Evolutionary conservation across 2,329 filamentous ascomycete genomes (phyloP).

Genomic region (Hyphodiscus sp.): DNA sequence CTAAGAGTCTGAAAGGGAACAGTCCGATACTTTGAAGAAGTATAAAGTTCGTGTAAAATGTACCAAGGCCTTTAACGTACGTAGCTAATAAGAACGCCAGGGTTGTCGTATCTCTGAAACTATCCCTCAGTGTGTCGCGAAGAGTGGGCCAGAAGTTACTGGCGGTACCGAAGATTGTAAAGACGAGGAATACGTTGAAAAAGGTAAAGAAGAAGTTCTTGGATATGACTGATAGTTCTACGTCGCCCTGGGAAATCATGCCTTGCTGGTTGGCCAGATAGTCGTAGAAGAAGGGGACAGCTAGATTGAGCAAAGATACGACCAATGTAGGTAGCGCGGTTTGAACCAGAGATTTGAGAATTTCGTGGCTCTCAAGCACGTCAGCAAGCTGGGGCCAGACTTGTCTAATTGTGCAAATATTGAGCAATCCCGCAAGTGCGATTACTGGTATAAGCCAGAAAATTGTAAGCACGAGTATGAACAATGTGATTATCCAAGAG

Average conservation of each 20-base stretch:
- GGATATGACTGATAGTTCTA: conserved; percentile 89
- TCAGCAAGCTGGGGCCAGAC: conserved; percentile 65
- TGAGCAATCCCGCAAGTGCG: conserved; percentile 71
- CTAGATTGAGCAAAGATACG: conserved; percentile 79
- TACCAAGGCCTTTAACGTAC: conserved; percentile 66
- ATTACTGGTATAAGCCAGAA: conserved; percentile 84
- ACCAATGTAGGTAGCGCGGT: conserved; percentile 82
- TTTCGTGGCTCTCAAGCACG: conserved; percentile 59
- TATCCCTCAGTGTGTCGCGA: conserved; percentile 65
- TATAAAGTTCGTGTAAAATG: conserved; percentile 91
- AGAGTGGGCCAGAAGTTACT: conserved; percentile 68
- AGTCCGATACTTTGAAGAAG: conserved; percentile 90
- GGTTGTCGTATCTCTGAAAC: conserved; percentile 70
- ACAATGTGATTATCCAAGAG: conserved; percentile 75
- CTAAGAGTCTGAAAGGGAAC: conserved; percentile 84
- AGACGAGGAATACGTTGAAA: conserved; percentile 97
- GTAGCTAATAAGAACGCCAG: conserved; percentile 70
- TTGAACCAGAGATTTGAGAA: conserved; percentile 71
- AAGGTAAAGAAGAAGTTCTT: conserved; percentile 99
- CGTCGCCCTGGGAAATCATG: conserved; percentile 89
- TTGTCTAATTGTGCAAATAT: conserved; percentile 70
- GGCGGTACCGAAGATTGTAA: conserved; percentile 79
- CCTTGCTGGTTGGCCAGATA: conserved; percentile 87
- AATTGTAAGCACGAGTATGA: conserved; percentile 77
- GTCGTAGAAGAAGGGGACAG: conserved; percentile 91